A percentile compares a stretch with the other conserved stretches of the same genome.
These are phyloP conservation scores for Epichloe gansuensis DNA, from an alignment of 2,329 filamentous ascomycete genomes.

Conservation along the genomic window DNA sequence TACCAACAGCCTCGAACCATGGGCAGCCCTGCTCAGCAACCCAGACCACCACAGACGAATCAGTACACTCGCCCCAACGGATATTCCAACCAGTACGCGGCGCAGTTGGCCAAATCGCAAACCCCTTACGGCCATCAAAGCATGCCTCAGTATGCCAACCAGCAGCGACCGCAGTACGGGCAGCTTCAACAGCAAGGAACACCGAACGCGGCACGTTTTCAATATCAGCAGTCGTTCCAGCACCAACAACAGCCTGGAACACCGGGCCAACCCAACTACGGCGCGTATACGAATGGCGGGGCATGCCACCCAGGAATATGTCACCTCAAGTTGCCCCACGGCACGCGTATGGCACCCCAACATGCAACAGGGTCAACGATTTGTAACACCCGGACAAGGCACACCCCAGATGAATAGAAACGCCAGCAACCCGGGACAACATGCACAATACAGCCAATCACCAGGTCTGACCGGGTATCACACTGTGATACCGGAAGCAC, in stretches of 20 bases:
- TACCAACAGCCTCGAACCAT: conserved; percentile 29
- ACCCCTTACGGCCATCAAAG: conserved; percentile 39
- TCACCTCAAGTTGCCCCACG: conserved; percentile 31
- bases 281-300: conserved; percentile 32
- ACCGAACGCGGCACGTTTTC: conserved; percentile 29
- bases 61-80: conserved; percentile 39
- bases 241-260: conserved; percentile 21
- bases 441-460: conserved; percentile 21
- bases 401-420: conserved; percentile 21
- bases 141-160: conserved; percentile 35
- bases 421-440: conserved; percentile 20
- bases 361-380: conserved; percentile 21
- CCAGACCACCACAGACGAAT: conserved; percentile 30
- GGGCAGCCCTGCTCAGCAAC: conserved; percentile 17
- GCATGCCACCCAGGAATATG: conserved; percentile 29
- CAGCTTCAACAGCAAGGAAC: conserved; percentile 30
- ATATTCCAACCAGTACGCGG: conserved; percentile 33
- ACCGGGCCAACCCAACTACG: conserved; percentile 25
- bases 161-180: conserved; percentile 30
- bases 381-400: conserved; percentile 18
- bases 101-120: conserved; percentile 39
- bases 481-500: conserved; percentile 36
- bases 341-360: conserved; percentile 26
- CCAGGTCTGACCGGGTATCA: conserved; percentile 33
- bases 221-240: conserved; percentile 25